Evolutionary conservation across 1,139 yeast species (phyloP).

Genomic region (Eremothecium gossypii): DNA sequence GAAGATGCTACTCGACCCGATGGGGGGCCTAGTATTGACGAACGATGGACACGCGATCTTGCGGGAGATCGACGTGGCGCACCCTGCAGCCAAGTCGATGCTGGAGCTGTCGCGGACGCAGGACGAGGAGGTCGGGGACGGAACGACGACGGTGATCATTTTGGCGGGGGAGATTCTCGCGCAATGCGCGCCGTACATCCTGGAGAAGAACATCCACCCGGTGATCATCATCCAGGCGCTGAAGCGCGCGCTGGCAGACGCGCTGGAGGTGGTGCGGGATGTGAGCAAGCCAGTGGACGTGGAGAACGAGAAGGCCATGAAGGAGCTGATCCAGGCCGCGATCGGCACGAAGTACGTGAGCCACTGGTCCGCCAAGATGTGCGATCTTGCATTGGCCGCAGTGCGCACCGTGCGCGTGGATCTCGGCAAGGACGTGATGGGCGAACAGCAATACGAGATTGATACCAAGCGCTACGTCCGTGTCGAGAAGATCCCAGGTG

Average conservation of each 20-base stretch:
- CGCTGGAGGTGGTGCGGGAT: slow-evolving; percentile 75
- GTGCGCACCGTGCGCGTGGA: slow-evolving; percentile 73
- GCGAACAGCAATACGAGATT: slow-evolving; percentile 43
- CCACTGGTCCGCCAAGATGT: slow-evolving; percentile 90
- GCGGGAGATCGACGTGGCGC: slow-evolving; percentile 85
- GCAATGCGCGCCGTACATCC: slow-evolving; percentile 82
- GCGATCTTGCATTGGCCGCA: slow-evolving; percentile 77
- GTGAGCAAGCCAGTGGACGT: slow-evolving; percentile 82
- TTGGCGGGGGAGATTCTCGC: slow-evolving; percentile 95
- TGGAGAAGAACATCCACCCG: slow-evolving; percentile 92
- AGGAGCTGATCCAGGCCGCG: slow-evolving; percentile 75
- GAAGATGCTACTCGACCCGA: slow-evolving; percentile 94
- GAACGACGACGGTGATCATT: slow-evolving; percentile 91
- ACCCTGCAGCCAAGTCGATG: slow-evolving; percentile 98
- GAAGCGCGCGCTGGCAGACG: slow-evolving; percentile 84
- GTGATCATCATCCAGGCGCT: slow-evolving; percentile 92
- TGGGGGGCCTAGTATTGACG: slow-evolving; percentile 96
- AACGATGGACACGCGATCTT: slow-evolving; percentile 96
- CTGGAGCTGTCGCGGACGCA: slow-evolving; percentile 94
- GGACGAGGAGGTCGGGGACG: slow-evolving; percentile 99
- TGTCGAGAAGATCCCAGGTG: slow-evolving; percentile 95
- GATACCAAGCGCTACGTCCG: slow-evolving; percentile 90
- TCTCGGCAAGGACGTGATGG: slow-evolving; percentile 52
- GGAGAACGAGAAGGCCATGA: slow-evolving; percentile 78
- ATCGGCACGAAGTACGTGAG: slow-evolving; percentile 94